phyloP scores from a whole-genome alignment of 2,329 filamentous ascomycete genomes.

The Cordyceps javanica region DNA sequence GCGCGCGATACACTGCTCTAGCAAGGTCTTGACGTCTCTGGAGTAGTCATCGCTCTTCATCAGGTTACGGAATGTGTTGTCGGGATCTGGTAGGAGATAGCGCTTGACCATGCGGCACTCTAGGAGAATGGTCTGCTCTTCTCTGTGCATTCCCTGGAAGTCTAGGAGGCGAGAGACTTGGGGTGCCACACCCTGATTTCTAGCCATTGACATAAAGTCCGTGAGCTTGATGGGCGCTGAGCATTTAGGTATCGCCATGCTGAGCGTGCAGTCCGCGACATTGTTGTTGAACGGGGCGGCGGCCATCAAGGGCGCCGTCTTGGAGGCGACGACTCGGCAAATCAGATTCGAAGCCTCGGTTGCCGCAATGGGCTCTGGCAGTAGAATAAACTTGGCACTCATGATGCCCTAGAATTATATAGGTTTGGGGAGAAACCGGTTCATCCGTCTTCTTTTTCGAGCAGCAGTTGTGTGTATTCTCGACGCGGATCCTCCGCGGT shows the following conservation, averaged over 20 bases:
- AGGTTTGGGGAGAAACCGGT: background rate
- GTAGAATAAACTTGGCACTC: conserved; percentile 10
- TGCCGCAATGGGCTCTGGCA: conserved; percentile 6
- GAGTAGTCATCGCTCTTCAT: conserved; percentile 5
- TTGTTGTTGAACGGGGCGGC: background rate
- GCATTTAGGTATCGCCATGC: conserved; percentile 1
- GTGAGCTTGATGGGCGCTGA: background rate
- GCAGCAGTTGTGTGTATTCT: background rate
- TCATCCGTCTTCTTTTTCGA: background rate
- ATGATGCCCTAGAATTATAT: background rate
- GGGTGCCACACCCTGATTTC: conserved; percentile 1
- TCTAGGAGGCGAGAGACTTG: background rate
- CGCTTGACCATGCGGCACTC: conserved; percentile 9
- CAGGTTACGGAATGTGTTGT: background rate
- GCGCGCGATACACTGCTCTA: conserved; percentile 1
- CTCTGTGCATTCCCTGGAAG: background rate
- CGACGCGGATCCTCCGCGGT: background rate
- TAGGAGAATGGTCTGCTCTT: background rate
- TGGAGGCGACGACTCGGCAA: conserved; percentile 11
- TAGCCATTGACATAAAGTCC: conserved; percentile 5
- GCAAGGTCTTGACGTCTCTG: background rate
- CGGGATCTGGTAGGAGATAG: conserved; percentile 2
- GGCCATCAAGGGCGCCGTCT: background rate
- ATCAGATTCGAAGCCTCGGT: conserved; percentile 3
- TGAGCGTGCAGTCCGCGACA: background rate